Conservation (phyloP, 1,284 basidiomycete genomes). For the Pseudozyma sp. region DNA sequence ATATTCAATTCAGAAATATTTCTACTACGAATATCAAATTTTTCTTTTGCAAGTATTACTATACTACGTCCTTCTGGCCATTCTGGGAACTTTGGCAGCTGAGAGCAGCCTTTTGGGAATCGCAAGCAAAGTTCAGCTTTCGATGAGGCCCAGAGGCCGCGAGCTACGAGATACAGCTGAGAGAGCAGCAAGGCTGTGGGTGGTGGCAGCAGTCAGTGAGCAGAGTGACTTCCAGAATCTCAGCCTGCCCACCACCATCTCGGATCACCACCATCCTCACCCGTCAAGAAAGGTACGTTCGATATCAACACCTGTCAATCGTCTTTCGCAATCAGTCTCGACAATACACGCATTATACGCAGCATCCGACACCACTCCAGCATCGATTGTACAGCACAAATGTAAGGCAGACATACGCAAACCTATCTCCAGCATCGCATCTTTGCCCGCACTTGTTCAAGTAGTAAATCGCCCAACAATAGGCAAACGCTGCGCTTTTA, state of each 20-base stretch:
- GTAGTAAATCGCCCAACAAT: no score
- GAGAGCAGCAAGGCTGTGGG: neutral
- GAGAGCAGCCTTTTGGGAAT: no score
- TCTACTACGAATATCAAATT: no score
- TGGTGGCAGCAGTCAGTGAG: neutral
- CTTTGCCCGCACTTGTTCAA: no score
- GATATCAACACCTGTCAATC: constrained; percentile 9
- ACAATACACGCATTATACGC: neutral
- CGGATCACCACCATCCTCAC: constrained; percentile 47
- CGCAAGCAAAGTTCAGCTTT: neutral
- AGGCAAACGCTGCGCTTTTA: no score
- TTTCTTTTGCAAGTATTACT: no score
- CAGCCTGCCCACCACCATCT: constrained; percentile 31
- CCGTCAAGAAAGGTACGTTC: constrained; percentile 49
- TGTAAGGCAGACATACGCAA: neutral
- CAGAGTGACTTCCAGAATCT: constrained; percentile 13
- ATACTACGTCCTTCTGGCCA: no score
- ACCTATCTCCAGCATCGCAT: neutral
- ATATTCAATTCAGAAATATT: no score
- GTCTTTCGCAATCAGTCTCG: constrained; percentile 18
- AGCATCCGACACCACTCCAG: neutral
- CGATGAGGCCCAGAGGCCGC: neutral
- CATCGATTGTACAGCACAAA: constrained; percentile 3
- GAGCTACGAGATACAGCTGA: constrained; percentile 1
- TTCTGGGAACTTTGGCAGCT: neutral